Evolutionary conservation across 352 stramenopile genomes (phyloP).

Genomic region (Globisporangium parvum): DNA sequence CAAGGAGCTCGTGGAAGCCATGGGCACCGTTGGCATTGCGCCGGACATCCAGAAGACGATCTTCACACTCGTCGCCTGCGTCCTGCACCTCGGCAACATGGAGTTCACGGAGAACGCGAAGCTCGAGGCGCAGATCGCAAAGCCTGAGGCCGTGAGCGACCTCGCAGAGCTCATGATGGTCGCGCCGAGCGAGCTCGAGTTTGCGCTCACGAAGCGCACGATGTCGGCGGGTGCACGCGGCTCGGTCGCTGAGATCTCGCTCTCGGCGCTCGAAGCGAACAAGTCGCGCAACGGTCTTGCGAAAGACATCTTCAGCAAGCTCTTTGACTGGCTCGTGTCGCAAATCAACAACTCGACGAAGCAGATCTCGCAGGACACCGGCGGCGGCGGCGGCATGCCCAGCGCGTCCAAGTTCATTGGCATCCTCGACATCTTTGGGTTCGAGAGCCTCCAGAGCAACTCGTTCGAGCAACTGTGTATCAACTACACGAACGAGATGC

Average conservation of each 20-base stretch:
- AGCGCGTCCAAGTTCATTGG: conserved; percentile 84
- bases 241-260: conserved; percentile 79
- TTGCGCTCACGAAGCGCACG: conserved; percentile 85
- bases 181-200: conserved; percentile 73
- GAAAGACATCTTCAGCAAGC: conserved; percentile 94
- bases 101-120: conserved; percentile 87
- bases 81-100: conserved; percentile 97
- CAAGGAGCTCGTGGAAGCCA: conserved; percentile 90
- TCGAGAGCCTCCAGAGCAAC: conserved; percentile 92
- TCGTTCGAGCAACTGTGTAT: conserved; percentile 96
- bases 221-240: conserved; percentile 83
- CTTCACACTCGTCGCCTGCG: conserved; percentile 93
- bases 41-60: conserved; percentile 91
- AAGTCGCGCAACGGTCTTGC: conserved; percentile 93
- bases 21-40: conserved; percentile 88
- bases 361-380: conserved; percentile 37
- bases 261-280: conserved; percentile 73
- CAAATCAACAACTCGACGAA: conserved; percentile 90
- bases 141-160: conserved; percentile 59
- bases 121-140: conserved; percentile 65
- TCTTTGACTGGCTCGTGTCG: conserved; percentile 96
- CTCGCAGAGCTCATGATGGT: conserved; percentile 86
- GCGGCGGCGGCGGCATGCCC: conserved; percentile 13
- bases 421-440: conserved; percentile 97
- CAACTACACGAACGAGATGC: conserved; percentile 96